Base-by-base conservation (phyloP, 2,329 filamentous ascomycete species). In the Colletotrichum somersetense region DNA sequence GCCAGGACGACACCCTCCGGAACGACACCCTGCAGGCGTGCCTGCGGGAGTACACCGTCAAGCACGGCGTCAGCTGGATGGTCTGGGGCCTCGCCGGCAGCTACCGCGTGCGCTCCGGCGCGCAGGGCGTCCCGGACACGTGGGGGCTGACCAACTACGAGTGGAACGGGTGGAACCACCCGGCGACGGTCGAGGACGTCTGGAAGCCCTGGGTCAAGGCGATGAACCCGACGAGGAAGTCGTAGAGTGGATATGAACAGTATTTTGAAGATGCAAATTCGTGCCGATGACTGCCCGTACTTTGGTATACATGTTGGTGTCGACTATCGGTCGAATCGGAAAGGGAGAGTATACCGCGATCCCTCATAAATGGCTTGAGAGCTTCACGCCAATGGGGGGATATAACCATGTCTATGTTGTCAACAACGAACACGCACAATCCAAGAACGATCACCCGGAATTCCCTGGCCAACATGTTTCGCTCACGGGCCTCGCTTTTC, bases 201-300 rank as follows among this genome's bases (percentile, higher is more conserved):
- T 87, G 85, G 85, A 86, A 85, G 80, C 85, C 85, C 3, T 87
- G 85, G 85, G 81, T 86, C 2, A 74, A 77, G 75, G 78, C 74
- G 12, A 86, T 85, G 84, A 76, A 81, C 46, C 76, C 80, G 33
- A 83, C 81, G 6, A 81, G 82, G 68, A 77, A 76, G 33, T 81
- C 81, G 5, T 80, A 62, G 23, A 61, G 18, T 14, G 48, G 1
- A 33, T 26, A 1, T n/a, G 40, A 1, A 23, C 14, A 4, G 20
- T 40, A 3, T 23, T 53, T 6, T 10, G 30, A 30, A 44, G 10
- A 20, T 0, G 16, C 26, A 12, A 20, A 62, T 38, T 26, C 23
- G 5, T 50, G n/a, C 48, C 18, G n/a, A n/a, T 26, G 1, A 20
- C 35, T 3, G 11, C 26, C 42, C 26, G 7, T 20, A 0, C 30